Evolutionary conservation across 352 stramenopile genomes (phyloP).

Genomic region (Peronospora destructor): DNA sequence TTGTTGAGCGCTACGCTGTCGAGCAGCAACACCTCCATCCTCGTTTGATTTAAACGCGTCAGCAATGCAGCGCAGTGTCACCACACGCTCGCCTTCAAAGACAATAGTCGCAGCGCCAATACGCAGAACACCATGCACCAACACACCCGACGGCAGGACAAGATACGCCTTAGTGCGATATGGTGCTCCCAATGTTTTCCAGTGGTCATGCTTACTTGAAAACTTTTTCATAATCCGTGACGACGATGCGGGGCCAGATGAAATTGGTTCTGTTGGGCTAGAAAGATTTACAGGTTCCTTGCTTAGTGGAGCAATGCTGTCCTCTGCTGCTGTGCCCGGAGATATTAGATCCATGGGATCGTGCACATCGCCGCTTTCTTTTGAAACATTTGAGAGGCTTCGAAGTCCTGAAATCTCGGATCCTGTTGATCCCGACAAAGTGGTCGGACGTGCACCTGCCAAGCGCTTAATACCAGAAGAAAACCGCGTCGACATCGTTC

Average conservation of each 20-base stretch:
- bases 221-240: conserved; percentile 32
- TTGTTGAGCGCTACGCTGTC: conserved; percentile 28
- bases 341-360: conserved; percentile 16
- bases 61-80: conserved; percentile 52
- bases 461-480: conserved; percentile 62
- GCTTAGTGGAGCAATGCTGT: conserved; percentile 6
- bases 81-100: conserved; percentile 75
- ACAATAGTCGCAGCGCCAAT: conserved; percentile 68
- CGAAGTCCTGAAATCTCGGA: conserved; percentile 12
- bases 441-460: conserved; percentile 20
- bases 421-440: conserved; percentile 19
- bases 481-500: conserved; percentile 68
- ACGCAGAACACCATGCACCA: conserved; percentile 67
- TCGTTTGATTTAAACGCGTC: conserved; percentile 42
- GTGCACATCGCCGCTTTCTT: conserved; percentile 18
- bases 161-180: conserved; percentile 80
- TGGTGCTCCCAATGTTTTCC: conserved; percentile 48
- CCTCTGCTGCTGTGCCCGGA: conserved; percentile 17
- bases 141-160: conserved; percentile 57
- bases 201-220: conserved; percentile 52
- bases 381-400: conserved; percentile 29
- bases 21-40: conserved; percentile 24
- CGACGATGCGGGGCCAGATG: conserved; percentile 10
- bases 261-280: conserved; percentile 19
- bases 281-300: conserved; percentile 16